A percentile compares a stretch with the other conserved stretches of the same genome.
Evolutionary conservation across 331 rosid genomes (phyloP).

Genomic region (Pyrus hybrid): DNA sequence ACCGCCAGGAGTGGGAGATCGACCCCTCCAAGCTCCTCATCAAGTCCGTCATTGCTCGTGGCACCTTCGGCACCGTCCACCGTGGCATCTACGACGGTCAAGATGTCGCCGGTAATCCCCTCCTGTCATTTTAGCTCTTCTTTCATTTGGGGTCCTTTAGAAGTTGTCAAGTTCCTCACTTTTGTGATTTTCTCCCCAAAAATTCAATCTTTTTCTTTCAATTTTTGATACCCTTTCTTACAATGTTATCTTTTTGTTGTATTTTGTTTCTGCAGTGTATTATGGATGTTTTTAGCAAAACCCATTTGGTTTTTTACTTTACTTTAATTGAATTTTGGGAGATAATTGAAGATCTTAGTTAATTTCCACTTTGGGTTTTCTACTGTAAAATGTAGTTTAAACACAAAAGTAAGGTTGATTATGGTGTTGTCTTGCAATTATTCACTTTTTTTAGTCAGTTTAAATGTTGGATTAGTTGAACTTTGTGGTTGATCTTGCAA

Average conservation of each 20-base stretch:
- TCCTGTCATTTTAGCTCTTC: neutral
- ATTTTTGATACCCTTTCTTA: neutral
- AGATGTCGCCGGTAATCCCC: constrained; percentile 82
- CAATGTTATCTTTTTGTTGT: neutral
- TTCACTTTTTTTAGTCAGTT: constrained; percentile 1
- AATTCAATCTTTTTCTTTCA: neutral
- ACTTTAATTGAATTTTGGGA: neutral
- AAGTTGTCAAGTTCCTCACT: neutral
- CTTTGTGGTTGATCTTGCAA: constrained; percentile 5
- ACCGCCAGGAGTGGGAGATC: constrained; percentile 90
- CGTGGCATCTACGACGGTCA: constrained; percentile 85
- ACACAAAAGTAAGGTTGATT: constrained; percentile 4
- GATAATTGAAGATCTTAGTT: neutral
- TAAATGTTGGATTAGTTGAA: constrained; percentile 15
- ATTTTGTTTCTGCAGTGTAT: neutral
- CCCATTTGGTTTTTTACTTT: neutral
- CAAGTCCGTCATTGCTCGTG: constrained; percentile 81
- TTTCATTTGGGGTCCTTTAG: neutral
- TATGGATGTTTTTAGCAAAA: neutral
- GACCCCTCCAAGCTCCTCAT: constrained; percentile 83
- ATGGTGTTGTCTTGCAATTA: neutral
- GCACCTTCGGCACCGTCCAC: constrained; percentile 90
- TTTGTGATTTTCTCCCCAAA: neutral
- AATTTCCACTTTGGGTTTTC: constrained; percentile 12
- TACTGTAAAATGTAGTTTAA: constrained; percentile 2